Base-by-base conservation (phyloP, 345 rosid species). In the Eucalyptus erythrocorys region DNA sequence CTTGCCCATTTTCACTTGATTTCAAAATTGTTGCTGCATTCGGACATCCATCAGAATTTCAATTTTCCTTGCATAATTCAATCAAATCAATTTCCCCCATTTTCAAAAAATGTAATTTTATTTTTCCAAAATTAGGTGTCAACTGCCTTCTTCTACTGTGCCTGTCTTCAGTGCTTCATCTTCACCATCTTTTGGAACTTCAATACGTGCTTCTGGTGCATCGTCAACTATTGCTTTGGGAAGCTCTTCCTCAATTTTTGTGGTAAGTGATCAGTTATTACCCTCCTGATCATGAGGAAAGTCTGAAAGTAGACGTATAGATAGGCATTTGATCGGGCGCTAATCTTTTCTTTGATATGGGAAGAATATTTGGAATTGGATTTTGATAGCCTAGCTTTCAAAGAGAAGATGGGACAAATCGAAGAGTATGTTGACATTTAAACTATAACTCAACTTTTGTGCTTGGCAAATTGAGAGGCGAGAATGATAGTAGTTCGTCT, bases 131-230 rank as follows among this genome's bases (percentile, higher is more conserved):
- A n/a, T n/a, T n/a, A n/a, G n/a, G n/a, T n/a, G n/a, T n/a, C n/a
- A n/a, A n/a, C n/a, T n/a, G 10, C 98, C 96, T 37, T 96, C 96
- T 79, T 89, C 95, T 16, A 93, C 98, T 48, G 91, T 93, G 16
- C 81, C 97, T 64, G 88, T 95, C 59, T 97, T 97, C 93, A 97
- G 97, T 89, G 94, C 95, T 82, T 92, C 96, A 37, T 94, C 99
- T 80, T 92, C 98, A 12, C 95, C 97, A 43, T 93, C 93, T 47
- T 95, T 97, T 92, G 97, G 96, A 88, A 90, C 98, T 88, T 94
- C 97, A 47, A 88, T 95, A 68, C 94, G 98, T 85, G 88, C 97
- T 55, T 95, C 94, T 92, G 98, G 55, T 51, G 10, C 26, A 21
- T 51, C 57, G 1, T 51, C 57, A 51, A 51, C 26, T 19, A 24